A percentile compares a stretch with the other conserved stretches of the same genome.
Conservation (phyloP, 192 early-diverging fungal genomes). For the Cetraspora pellucida region DNA sequence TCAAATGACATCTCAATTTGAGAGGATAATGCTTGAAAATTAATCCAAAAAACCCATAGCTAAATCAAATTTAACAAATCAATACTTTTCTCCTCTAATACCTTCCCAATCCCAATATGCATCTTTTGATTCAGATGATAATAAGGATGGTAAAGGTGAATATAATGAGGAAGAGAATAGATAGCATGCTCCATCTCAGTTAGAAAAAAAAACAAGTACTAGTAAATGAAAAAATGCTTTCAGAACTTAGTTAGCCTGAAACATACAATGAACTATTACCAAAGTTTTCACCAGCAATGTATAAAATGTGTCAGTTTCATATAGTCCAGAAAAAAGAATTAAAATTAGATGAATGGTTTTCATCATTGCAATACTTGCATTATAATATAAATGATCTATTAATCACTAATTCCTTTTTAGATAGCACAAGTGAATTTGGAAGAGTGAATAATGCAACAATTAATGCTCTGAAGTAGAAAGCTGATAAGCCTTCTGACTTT, state of each 20-base stretch:
- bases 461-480: neutral
- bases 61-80: too few species aligned
- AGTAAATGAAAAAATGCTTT: too few species aligned
- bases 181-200: neutral
- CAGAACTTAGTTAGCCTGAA: neutral
- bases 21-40: too few species aligned
- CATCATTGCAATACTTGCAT: neutral
- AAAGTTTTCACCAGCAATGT: neutral
- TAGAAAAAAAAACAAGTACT: slow-evolving; percentile 5
- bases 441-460: neutral
- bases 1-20: too few species aligned
- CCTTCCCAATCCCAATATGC: neutral
- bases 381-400: neutral
- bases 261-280: neutral
- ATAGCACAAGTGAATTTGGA: neutral
- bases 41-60: neutral
- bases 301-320: neutral
- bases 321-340: neutral
- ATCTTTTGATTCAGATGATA: neutral
- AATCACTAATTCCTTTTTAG: slow-evolving; percentile 1
- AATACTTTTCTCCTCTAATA: too few species aligned
- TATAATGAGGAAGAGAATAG: neutral
- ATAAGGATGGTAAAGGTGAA: neutral
- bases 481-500: neutral
- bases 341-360: neutral